These are phyloP conservation scores for Nemania sp. DNA, from an alignment of 2,329 filamentous ascomycete species.

Conservation along the genomic window DNA sequence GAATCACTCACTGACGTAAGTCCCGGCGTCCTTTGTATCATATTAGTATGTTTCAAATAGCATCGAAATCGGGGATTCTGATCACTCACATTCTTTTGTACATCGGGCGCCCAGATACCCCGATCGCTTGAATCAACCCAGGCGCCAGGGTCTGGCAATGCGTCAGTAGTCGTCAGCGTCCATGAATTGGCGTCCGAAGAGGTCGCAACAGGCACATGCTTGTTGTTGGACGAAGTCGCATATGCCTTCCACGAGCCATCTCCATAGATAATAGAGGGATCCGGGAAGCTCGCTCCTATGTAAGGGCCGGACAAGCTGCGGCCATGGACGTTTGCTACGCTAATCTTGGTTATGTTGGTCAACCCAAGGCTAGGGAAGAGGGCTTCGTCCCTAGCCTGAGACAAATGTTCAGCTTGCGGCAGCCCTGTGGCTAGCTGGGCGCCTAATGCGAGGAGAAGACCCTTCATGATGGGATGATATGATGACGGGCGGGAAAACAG, in stretches of 20 bases:
- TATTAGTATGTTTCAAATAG: background rate
- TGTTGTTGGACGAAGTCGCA: slow-evolving; percentile 36
- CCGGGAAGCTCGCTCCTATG: slow-evolving; percentile 35
- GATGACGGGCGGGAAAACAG: background rate
- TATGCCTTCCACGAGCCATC: slow-evolving; percentile 40
- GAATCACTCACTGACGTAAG: slow-evolving; percentile 32
- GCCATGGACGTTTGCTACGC: slow-evolving; percentile 22
- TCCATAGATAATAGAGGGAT: slow-evolving; percentile 36
- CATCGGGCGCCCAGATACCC: slow-evolving; percentile 39
- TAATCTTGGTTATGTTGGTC: slow-evolving; percentile 34
- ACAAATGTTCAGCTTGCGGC: slow-evolving; percentile 19
- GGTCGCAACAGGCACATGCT: slow-evolving; percentile 35
- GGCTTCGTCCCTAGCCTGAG: slow-evolving; percentile 11
- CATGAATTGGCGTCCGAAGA: slow-evolving; percentile 35
- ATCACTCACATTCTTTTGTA: slow-evolving; percentile 37
- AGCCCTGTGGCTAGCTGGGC: slow-evolving; percentile 31
- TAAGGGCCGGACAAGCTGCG: slow-evolving; percentile 31
- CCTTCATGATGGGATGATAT: slow-evolving; percentile 30
- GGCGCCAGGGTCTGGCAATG: slow-evolving; percentile 34
- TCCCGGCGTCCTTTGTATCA: slow-evolving; percentile 32
- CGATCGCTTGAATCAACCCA: slow-evolving; percentile 35
- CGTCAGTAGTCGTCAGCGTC: slow-evolving; percentile 34
- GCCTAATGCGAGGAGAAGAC: slow-evolving; percentile 27
- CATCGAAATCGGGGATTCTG: background rate
- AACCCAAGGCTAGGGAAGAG: slow-evolving; percentile 31